Percentiles rank a stretch among this genome's conserved stretches.
phyloP scores from a whole-genome alignment of 108 stramenopile genomes.

The Heterococcus sp. region DNA sequence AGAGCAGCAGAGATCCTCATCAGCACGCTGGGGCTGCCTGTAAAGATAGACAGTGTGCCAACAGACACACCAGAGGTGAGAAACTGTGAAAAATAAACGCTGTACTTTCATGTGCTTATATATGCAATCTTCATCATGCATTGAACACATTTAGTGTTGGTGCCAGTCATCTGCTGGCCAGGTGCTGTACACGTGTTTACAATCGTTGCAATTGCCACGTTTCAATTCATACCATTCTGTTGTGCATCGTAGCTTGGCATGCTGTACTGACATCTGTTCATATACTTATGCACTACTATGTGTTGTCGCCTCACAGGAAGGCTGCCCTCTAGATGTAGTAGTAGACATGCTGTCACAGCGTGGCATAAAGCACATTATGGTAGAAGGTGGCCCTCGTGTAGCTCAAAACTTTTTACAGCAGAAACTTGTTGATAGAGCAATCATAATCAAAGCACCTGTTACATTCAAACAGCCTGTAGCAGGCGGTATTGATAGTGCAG shows the following conservation, averaged over 20 bases:
- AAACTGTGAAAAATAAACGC: too few species aligned
- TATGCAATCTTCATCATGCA: too few species aligned
- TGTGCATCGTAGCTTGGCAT: too few species aligned
- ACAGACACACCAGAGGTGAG: not conserved
- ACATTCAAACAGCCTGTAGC: slow-evolving; percentile 18
- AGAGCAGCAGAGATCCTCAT: not conserved
- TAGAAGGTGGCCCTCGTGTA: slow-evolving; percentile 27
- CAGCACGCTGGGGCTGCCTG: not conserved
- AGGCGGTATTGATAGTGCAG: not conserved
- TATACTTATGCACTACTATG: too few species aligned
- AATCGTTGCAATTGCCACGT: too few species aligned
- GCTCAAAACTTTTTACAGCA: slow-evolving; percentile 9
- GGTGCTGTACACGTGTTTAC: too few species aligned
- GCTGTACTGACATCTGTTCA: too few species aligned
- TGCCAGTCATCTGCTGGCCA: too few species aligned
- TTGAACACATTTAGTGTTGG: too few species aligned
- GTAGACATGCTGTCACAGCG: not conserved
- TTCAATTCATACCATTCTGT: too few species aligned
- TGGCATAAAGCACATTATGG: slow-evolving; percentile 16
- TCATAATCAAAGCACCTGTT: slow-evolving; percentile 25
- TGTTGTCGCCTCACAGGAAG: not conserved
- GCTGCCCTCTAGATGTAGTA: not conserved
- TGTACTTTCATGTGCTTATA: too few species aligned
- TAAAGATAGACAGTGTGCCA: not conserved
- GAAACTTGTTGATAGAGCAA: slow-evolving; percentile 15